Conservation (phyloP, 768 basidiomycete species). For the Mycena alexandri region DNA sequence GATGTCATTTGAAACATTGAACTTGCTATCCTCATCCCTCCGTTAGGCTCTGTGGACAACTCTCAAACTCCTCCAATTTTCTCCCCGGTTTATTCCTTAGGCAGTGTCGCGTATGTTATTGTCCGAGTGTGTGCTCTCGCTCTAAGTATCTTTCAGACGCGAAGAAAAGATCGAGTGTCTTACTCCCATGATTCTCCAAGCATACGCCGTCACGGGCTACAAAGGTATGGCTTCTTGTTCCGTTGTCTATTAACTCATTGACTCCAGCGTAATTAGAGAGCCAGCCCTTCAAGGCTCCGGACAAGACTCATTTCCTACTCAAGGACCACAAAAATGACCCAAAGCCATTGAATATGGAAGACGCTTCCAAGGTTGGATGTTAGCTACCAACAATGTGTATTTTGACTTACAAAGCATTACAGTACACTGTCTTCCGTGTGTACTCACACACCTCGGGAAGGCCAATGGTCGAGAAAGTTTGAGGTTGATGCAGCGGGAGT, state of each 20-base stretch:
- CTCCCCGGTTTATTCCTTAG: conserved; percentile 7
- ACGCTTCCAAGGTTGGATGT: conserved; percentile 1
- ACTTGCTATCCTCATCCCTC: not conserved
- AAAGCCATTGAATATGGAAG: conserved; percentile 13
- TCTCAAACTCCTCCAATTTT: not conserved
- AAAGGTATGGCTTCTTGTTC: not conserved
- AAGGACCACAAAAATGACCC: conserved; percentile 5
- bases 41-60: conserved; percentile 11
- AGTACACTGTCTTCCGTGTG: not conserved
- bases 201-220: conserved; percentile 4
- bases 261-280: not conserved
- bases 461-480: not conserved
- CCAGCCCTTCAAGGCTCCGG: conserved; percentile 2
- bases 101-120: not conserved
- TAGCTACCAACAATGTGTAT: not conserved
- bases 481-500: not conserved
- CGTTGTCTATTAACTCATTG: not conserved
- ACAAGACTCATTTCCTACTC: conserved; percentile 8
- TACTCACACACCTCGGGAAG: conserved; percentile 4
- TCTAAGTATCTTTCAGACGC: not conserved
- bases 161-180: conserved; percentile 2
- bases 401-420: not conserved
- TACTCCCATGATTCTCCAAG: conserved; percentile 2
- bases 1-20: not conserved
- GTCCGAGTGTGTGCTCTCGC: not conserved